phyloP scores from a whole-genome alignment of 2,329 filamentous ascomycete genomes.

The Dothideomycetidae sp. region DNA sequence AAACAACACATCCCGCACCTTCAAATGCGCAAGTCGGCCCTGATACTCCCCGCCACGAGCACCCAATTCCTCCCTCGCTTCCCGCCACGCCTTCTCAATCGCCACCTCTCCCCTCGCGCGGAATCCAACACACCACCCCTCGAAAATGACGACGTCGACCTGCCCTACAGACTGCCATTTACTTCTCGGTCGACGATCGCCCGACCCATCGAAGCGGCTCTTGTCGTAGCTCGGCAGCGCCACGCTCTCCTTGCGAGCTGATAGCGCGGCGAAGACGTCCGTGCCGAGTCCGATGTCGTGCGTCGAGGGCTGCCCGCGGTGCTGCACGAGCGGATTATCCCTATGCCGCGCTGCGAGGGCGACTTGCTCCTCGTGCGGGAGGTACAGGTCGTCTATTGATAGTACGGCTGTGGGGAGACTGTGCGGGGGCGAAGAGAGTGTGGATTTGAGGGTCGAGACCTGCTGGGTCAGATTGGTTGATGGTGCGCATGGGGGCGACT shows the following conservation, averaged over 20 bases:
- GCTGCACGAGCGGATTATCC: conserved; percentile 61
- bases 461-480: too few species aligned
- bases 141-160: conserved; percentile 58
- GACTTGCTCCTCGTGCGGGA: conserved; percentile 54
- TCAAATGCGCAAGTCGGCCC: conserved; percentile 39
- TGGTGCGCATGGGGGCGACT: conserved; percentile 14
- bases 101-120: conserved; percentile 44
- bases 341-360: conserved; percentile 51
- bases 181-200: conserved; percentile 52
- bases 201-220: conserved; percentile 57
- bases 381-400: conserved; percentile 84
- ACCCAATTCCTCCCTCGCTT: conserved; percentile 37
- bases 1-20: conserved; percentile 41
- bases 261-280: conserved; percentile 48
- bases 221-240: conserved; percentile 73
- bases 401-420: conserved; percentile 53
- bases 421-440: conserved; percentile 43
- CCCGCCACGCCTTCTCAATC: conserved; percentile 40
- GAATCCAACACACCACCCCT: conserved; percentile 88
- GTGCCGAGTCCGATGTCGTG: conserved; percentile 58
- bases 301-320: conserved; percentile 70
- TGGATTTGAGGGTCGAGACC: conserved; percentile 48
- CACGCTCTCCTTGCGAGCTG: conserved; percentile 34
- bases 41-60: conserved; percentile 29
- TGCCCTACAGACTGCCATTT: conserved; percentile 48